Conservation (phyloP, 2,329 filamentous ascomycete species). For the Pseudocercospora cruenta region DNA sequence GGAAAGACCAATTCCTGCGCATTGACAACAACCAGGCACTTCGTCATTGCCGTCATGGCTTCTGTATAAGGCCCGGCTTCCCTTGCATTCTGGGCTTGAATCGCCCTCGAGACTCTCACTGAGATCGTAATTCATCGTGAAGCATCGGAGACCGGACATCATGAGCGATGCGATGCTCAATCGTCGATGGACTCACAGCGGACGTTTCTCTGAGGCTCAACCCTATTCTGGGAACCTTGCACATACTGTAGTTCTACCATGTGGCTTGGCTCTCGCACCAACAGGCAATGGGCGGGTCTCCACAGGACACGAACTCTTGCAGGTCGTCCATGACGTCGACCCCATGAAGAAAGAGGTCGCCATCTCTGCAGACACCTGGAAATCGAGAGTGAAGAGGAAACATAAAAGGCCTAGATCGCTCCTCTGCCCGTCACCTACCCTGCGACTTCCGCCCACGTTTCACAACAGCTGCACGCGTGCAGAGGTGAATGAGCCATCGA, state of each 20-base stretch:
- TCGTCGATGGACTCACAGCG: not conserved
- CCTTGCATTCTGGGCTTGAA: slow-evolving; percentile 5
- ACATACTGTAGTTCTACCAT: too few relatives aligned
- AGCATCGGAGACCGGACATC: not conserved
- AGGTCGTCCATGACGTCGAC: not conserved
- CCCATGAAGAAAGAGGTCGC: not conserved
- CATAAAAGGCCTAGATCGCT: not conserved
- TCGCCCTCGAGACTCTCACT: not conserved
- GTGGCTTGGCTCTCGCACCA: not conserved
- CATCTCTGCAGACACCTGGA: not conserved
- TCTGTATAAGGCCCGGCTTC: not conserved
- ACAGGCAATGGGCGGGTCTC: not conserved
- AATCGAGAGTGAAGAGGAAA: not conserved
- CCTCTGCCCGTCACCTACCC: not conserved
- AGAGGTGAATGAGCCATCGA: not conserved
- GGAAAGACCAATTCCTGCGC: not conserved
- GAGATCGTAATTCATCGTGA: not conserved
- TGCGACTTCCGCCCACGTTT: slow-evolving; percentile 1
- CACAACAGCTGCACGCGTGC: slow-evolving; percentile 2
- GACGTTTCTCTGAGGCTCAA: not conserved
- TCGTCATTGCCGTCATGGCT: not conserved
- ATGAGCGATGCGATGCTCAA: not conserved
- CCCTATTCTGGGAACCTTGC: not conserved
- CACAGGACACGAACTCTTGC: not conserved
- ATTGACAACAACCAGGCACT: not conserved